Evolutionary conservation across 164 flowering plant species (phyloP).

Genomic region (Annona squamosa): DNA sequence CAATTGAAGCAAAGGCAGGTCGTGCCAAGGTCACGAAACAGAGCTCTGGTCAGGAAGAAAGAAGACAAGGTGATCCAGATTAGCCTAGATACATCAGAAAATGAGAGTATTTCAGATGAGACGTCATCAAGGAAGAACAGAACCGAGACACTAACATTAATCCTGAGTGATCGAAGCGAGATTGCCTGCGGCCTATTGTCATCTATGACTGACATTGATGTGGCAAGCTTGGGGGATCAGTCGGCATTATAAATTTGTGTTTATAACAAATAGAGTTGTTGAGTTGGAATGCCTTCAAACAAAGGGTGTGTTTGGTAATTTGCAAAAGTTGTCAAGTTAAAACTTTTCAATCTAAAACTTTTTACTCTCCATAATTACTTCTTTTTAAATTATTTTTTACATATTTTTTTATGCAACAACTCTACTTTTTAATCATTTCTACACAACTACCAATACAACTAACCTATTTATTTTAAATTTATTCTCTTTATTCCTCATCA

Average conservation of each 20-base stretch:
- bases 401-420: no score
- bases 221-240: slow-evolving; percentile 57
- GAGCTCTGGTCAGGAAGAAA: slow-evolving; percentile 22
- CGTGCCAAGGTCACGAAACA: slow-evolving; percentile 30
- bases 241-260: slow-evolving; percentile 33
- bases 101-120: slow-evolving; percentile 20
- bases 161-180: slow-evolving; percentile 89
- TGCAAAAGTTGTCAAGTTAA: no score
- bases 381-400: no score
- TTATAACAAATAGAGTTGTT: no score
- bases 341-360: no score
- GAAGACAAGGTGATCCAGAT: slow-evolving; percentile 41
- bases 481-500: no score
- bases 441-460: no score
- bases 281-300: no score
- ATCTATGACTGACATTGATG: slow-evolving; percentile 61
- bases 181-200: slow-evolving; percentile 65
- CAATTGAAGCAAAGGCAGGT: slow-evolving; percentile 17
- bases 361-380: no score
- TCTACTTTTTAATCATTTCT: no score
- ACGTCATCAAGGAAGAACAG: slow-evolving; percentile 37
- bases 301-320: no score
- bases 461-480: no score
- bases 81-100: slow-evolving; percentile 36
- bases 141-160: slow-evolving; percentile 45